phyloP scores from a whole-genome alignment of 177 flowering plant genomes.

The Telopea speciosissima region DNA sequence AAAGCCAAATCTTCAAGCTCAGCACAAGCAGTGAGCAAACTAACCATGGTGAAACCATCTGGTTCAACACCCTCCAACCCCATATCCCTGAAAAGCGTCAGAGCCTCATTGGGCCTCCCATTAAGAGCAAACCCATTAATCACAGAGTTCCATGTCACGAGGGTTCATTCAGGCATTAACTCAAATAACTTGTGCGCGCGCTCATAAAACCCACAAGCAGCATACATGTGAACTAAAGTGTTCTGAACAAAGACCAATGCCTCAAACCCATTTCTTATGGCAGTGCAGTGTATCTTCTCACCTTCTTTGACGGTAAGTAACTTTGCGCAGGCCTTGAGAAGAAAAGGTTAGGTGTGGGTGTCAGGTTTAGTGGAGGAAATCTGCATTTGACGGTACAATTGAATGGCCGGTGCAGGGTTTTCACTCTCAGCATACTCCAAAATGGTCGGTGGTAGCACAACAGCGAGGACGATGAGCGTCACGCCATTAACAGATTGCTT shows the following conservation, averaged over 20 bases:
- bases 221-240: no score
- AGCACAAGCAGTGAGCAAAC: not conserved
- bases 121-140: no score
- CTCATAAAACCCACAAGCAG: no score
- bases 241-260: slow-evolving; percentile 46
- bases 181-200: no score
- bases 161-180: no score
- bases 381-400: slow-evolving; percentile 30
- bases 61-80: not conserved
- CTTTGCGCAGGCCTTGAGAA: slow-evolving; percentile 46
- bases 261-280: slow-evolving; percentile 39
- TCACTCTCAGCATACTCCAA: no score
- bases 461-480: no score
- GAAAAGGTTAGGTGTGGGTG: slow-evolving; percentile 54
- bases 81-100: not conserved
- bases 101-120: not conserved
- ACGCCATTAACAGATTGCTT: no score
- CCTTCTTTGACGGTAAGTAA: slow-evolving; percentile 28
- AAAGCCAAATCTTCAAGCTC: slow-evolving; percentile 1
- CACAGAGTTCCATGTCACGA: no score
- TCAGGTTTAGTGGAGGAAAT: slow-evolving; percentile 27
- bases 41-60: not conserved
- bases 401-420: no score
- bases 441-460: no score
- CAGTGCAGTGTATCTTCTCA: slow-evolving; percentile 34